Conservation (phyloP, 106 monocot genomes). For the Dioscorea alata region DNA sequence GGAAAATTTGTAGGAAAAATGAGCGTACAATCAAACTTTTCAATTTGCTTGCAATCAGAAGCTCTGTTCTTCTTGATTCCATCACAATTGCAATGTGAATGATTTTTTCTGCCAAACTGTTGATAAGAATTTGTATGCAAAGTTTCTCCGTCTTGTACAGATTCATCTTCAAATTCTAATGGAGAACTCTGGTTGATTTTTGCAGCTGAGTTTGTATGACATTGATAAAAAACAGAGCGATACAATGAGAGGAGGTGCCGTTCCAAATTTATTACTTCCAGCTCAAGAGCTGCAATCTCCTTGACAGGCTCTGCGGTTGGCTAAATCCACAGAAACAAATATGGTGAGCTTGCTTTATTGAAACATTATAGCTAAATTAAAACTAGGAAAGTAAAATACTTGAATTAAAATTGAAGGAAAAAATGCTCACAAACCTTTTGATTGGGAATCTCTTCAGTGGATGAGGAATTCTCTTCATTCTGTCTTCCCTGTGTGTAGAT, state of each 20-base stretch:
- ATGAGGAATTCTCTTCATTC: no score
- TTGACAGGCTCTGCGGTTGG: constrained; percentile 2
- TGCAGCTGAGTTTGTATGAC: constrained; percentile 27
- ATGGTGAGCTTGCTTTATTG: background rate
- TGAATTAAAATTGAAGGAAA: background rate
- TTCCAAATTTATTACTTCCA: constrained; percentile 9
- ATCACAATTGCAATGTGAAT: constrained; percentile 5
- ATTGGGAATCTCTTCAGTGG: no score
- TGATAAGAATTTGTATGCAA: constrained; percentile 1
- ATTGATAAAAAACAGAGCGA: constrained; percentile 26
- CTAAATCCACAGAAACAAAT: background rate
- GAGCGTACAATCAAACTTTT: no score
- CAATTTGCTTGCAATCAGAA: constrained; percentile 8
- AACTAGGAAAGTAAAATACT: background rate
- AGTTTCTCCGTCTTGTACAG: constrained; percentile 1
- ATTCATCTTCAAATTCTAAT: background rate
- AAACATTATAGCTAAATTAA: background rate
- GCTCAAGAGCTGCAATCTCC: constrained; percentile 10
- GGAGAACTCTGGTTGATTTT: background rate
- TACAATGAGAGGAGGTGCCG: constrained; percentile 2
- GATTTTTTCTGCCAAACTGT: constrained; percentile 4
- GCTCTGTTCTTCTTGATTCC: constrained; percentile 8
- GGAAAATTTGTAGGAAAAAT: background rate
- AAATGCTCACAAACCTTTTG: no score
- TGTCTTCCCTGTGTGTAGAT: no score